Conservation (phyloP, 225 moss, liverwort and hornwort genomes). For the Thuidium tamariscinum region DNA sequence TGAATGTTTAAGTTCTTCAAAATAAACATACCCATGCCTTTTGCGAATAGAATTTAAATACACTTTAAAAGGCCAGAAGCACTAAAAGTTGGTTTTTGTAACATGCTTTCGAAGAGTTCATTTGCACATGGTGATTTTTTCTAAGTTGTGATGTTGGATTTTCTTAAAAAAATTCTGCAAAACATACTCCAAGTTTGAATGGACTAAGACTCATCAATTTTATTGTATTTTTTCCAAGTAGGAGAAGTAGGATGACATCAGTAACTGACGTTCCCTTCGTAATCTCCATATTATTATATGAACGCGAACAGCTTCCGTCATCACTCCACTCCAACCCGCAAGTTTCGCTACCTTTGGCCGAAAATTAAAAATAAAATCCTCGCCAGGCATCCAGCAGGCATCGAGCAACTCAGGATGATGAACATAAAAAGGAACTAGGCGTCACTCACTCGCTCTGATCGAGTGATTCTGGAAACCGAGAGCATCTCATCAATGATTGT, state of each 20-base stretch:
- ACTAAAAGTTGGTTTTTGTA: background rate
- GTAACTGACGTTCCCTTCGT: background rate
- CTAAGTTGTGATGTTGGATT: background rate
- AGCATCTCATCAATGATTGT: background rate
- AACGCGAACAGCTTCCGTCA: background rate
- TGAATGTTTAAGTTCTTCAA: background rate
- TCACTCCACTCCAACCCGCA: background rate
- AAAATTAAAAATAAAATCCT: background rate
- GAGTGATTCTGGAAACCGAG: background rate
- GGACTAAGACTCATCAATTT: background rate
- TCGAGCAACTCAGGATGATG: background rate
- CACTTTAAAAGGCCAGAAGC: background rate
- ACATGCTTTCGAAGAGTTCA: background rate
- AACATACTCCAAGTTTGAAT: background rate
- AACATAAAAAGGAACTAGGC: background rate
- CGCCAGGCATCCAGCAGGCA: background rate
- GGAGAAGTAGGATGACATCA: background rate
- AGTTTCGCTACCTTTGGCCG: background rate
- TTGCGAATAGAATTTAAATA: background rate
- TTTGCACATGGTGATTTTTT: no score
- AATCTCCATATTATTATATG: background rate
- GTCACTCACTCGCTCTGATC: no score
- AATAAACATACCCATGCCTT: accelerated
- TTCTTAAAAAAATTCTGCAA: background rate
- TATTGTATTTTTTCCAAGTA: no score